Conservation (phyloP, 2,329 filamentous ascomycete genomes). For the Aspergillus awamori region DNA sequence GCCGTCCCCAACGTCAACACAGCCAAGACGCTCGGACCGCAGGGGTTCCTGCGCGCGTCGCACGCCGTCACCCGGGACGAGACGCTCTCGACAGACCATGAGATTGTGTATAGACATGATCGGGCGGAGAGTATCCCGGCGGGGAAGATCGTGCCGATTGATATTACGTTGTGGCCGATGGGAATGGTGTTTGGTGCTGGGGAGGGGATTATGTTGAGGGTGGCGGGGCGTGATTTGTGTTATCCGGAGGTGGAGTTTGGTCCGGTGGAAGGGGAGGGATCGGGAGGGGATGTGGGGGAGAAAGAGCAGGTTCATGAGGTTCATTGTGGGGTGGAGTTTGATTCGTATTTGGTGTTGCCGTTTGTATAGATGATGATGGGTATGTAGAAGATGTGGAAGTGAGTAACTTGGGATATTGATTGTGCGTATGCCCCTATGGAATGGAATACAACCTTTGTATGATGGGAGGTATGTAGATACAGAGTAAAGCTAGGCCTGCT, state of each 20-base stretch:
- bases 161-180: conserved; percentile 26
- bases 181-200: conserved; percentile 29
- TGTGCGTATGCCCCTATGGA: not conserved
- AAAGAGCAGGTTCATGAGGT: conserved; percentile 18
- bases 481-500: conserved; percentile 14
- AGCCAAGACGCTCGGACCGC: conserved; percentile 24
- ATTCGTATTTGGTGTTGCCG: not conserved
- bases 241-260: conserved; percentile 20
- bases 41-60: conserved; percentile 27
- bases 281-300: conserved; percentile 2
- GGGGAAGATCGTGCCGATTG: conserved; percentile 18
- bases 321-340: conserved; percentile 15
- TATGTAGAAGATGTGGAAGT: no score
- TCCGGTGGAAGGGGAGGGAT: not conserved
- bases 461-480: not conserved
- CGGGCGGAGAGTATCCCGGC: conserved; percentile 10
- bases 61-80: conserved; percentile 9
- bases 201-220: conserved; percentile 24
- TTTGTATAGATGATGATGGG: not conserved
- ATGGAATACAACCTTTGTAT: no score
- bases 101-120: conserved; percentile 10
- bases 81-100: not conserved
- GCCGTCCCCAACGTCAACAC: conserved; percentile 22
- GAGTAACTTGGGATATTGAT: no score
- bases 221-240: conserved; percentile 28